Base-by-base conservation (phyloP, 2,329 filamentous ascomycete species). In the Aureobasidium namibiae region DNA sequence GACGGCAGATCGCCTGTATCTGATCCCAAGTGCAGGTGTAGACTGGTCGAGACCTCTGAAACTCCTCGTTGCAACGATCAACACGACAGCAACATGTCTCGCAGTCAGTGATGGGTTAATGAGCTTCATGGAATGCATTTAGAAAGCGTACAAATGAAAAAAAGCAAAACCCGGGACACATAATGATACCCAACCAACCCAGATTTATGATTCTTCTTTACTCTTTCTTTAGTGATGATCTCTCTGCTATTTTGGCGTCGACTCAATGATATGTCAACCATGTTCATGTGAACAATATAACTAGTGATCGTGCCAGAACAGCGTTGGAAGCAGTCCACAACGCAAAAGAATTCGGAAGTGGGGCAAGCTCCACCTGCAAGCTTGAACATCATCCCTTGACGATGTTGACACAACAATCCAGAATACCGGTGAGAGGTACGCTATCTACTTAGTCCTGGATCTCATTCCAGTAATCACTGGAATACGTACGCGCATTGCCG, bases 71-170 rank as follows among this genome's bases (percentile, higher is more conserved):
- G 45, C 39, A 48, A 50, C 38, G 45, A 38, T 39, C 46, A 34
- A 36, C 7, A 34, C 16, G 23, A 53, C 21, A 53, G 57, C 26
- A 26, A 41, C 39, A 59, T 31, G 57, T 45, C 39, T 39, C 23
- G 48, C 48, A 59, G 46, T 52, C 11, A 39, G 33, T 59, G 36
- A 59, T 59, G 57, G 57, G 57, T 52, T 59, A 59, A 59, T 53
- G 57, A 59, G 57, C 48, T 52, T 52, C 38, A 59, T 59, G 57
- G 33, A 29, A 59, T 52, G 57, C 57, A 59, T 52, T 59, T 53
- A 52, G 44, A 59, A 53, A 59, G 57, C 57, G 57, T 53, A 59
- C 29, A 59, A 59, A 52, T 38, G 38, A 53, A 52, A 45, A 59
- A 59, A 38, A 33, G 41, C 46, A 57, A 57, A 57, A 41, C 54